Conservation (phyloP, 306 rosid genomes). For the Fragaria ananassa region DNA sequence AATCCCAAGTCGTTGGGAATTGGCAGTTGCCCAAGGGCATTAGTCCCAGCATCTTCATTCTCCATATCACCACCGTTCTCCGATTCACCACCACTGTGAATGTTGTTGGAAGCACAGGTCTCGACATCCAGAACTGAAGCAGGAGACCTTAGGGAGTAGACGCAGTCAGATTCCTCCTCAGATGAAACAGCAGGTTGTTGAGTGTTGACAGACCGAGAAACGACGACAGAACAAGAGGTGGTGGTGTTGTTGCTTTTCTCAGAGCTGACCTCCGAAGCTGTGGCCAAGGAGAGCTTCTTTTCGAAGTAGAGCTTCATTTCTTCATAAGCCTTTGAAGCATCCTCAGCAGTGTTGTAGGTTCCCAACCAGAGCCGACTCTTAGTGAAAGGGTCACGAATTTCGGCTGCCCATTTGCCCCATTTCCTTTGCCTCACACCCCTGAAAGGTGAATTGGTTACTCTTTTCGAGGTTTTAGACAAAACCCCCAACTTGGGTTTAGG, state of each 20-base stretch:
- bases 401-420: constrained; percentile 96
- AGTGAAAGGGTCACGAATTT: constrained; percentile 75
- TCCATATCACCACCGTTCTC: constrained; percentile 22
- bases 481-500: constrained; percentile 26
- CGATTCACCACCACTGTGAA: constrained; percentile 20
- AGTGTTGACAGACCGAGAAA: constrained; percentile 5
- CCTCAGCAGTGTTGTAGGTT: constrained; percentile 70
- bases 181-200: constrained; percentile 17
- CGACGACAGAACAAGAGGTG: constrained; percentile 14
- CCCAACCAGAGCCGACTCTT: constrained; percentile 68
- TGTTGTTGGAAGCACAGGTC: constrained; percentile 33
- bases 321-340: constrained; percentile 67
- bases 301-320: constrained; percentile 29
- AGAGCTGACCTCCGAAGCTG: constrained; percentile 5
- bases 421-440: constrained; percentile 79
- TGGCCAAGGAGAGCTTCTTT: constrained; percentile 40
- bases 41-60: constrained; percentile 27
- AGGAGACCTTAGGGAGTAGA: constrained; percentile 48
- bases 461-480: constrained; percentile 22
- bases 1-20: constrained; percentile 43
- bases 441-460: constrained; percentile 35
- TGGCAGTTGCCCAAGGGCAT: constrained; percentile 26
- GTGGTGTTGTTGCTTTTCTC: constrained; percentile 23
- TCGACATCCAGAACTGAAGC: constrained; percentile 62
- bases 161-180: constrained; percentile 38